Base-by-base conservation (phyloP, 1,139 yeast species). In the Meyerozyma athensensis region DNA sequence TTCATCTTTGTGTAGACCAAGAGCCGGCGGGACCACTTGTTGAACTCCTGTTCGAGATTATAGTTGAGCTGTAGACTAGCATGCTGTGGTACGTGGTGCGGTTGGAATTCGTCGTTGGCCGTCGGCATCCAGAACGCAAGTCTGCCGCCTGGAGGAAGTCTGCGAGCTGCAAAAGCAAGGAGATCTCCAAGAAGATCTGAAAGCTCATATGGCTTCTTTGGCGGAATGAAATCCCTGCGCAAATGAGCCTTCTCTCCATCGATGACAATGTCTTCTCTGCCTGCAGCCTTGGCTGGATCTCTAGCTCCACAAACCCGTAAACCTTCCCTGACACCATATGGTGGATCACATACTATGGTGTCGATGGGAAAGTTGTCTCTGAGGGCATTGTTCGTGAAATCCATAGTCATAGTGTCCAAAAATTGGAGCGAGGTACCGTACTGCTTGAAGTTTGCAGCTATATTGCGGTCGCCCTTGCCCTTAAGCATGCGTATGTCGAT, bases 71-170 rank as follows among this genome's bases (percentile, higher is more conserved):
- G 84, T 41, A 92, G 60, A 35, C 75, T 77, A 41, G 77, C 72
- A 58, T 92, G 96, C 48, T 80, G 79, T 2, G 97, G 97, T 30
- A 90, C 79, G 40, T 77, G 70, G 24, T 85, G 78, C n/a, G 65
- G 68, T 42, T 81, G 80, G 47, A 79, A 81, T 46, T 86, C 95
- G 48, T 86, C 96, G 54, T 89, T 89, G 2, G 97, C 95, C 0
- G 95, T 85, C 0, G 99, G 99, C 95, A 92, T 86, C 99, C 99
- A 92, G 57, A 89, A 90, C 18, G 95, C 86, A 26, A 92, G 66
- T 44, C 97, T 65, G 0, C 97, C 96, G 8, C 75, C 76, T 2
- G 79, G 65, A 0, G 84, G 86, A 40, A 92, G 67, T 50, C 92
- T 74, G 7, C 70, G 66, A 1, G 92, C 78, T 0, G 96, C 76